These are phyloP conservation scores for Coix lacrymajobi DNA, from an alignment of 176 grass and related monocot species.

Conservation along the genomic window DNA sequence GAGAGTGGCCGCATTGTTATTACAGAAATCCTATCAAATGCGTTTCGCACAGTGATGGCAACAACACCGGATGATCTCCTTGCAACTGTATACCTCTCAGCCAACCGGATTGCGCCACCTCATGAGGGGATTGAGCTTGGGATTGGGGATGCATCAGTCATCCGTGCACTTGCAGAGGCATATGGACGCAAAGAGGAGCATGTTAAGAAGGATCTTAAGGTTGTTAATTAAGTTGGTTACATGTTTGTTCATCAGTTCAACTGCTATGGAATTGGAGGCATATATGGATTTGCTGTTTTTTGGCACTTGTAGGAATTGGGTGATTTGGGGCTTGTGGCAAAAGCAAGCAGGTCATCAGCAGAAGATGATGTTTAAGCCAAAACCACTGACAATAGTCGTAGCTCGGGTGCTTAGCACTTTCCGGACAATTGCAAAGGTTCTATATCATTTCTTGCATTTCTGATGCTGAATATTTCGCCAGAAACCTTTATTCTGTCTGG, in stretches of 20 bases:
- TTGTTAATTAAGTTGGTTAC: constrained; percentile 27
- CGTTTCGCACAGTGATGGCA: constrained; percentile 76
- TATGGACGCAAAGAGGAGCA: constrained; percentile 97
- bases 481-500: neutral
- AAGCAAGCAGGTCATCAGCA: constrained; percentile 89
- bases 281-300: constrained; percentile 3
- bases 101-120: constrained; percentile 81
- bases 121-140: constrained; percentile 96
- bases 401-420: constrained; percentile 71
- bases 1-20: constrained; percentile 82
- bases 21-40: constrained; percentile 87
- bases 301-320: constrained; percentile 68
- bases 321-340: constrained; percentile 94
- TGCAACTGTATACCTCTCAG: constrained; percentile 81
- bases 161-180: constrained; percentile 86
- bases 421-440: constrained; percentile 86
- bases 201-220: constrained; percentile 91
- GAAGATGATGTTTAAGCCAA: constrained; percentile 90
- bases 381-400: constrained; percentile 76
- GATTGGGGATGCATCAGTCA: constrained; percentile 81
- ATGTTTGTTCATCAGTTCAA: constrained; percentile 3
- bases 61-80: constrained; percentile 80
- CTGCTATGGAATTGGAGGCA: neutral
- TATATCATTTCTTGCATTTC: constrained; percentile 9
- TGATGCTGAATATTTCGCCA: neutral